These are phyloP conservation scores for Acacia concinna DNA, from an alignment of 331 rosid genomes.

Conservation along the genomic window DNA sequence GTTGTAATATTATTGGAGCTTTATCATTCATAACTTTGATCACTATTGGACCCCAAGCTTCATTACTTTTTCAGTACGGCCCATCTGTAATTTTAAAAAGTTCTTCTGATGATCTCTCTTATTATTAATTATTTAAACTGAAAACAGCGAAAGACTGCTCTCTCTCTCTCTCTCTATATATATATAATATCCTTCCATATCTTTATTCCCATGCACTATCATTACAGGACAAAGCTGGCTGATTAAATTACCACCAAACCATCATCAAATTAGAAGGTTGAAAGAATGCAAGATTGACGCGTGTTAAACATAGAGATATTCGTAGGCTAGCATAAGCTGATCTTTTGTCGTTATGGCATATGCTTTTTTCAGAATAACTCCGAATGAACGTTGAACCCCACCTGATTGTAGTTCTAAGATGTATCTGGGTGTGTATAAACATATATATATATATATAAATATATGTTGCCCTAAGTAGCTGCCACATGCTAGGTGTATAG, in stretches of 20 bases:
- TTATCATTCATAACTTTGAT: conserved; percentile 33
- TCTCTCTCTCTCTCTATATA: neutral
- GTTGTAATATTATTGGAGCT: conserved; percentile 26
- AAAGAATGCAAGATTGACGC: neutral
- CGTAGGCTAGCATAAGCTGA: neutral
- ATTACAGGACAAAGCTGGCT: neutral
- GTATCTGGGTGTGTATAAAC: no score
- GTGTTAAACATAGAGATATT: neutral
- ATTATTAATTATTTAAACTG: no score
- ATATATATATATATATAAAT: neutral
- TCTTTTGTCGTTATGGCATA: neutral
- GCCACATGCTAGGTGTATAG: neutral
- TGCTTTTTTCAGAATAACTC: neutral
- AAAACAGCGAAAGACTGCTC: neutral
- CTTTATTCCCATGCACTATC: neutral
- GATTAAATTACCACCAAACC: neutral
- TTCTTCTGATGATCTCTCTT: neutral
- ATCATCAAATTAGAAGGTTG: neutral
- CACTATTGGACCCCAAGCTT: conserved; percentile 22
- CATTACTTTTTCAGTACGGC: conserved; percentile 34
- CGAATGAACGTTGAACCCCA: neutral
- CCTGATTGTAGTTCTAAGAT: no score
- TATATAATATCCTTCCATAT: no score
- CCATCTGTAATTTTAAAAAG: neutral
- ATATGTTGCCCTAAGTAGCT: neutral